phyloP scores from a whole-genome alignment of 1,284 basidiomycete species.

The Cryptococcus jaspeensis region DNA sequence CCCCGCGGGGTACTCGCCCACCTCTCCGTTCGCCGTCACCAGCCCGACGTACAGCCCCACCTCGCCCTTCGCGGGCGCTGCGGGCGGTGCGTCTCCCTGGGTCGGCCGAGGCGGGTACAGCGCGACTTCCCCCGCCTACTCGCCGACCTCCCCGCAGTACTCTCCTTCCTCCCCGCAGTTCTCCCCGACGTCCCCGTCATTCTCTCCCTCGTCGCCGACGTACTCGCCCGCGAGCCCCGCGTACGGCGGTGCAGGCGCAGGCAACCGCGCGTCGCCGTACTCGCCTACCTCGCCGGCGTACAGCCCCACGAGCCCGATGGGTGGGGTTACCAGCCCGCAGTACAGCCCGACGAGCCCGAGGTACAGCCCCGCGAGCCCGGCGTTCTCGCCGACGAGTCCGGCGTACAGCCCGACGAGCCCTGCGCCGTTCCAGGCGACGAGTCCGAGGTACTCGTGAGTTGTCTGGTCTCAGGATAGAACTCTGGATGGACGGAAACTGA shows the following conservation, averaged over 20 bases:
- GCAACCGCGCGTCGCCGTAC: slow-evolving; percentile 34
- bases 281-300: slow-evolving; percentile 43
- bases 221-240: slow-evolving; percentile 68
- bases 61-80: slow-evolving; percentile 70
- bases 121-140: slow-evolving; percentile 50
- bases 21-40: slow-evolving; percentile 64
- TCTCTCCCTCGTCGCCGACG: slow-evolving; percentile 50
- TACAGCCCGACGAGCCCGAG: slow-evolving; percentile 42
- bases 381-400: slow-evolving; percentile 59
- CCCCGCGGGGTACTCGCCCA: slow-evolving; percentile 66
- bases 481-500: not conserved
- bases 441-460: slow-evolving; percentile 69
- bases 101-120: slow-evolving; percentile 62
- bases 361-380: slow-evolving; percentile 36
- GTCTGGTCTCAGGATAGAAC: slow-evolving; percentile 1
- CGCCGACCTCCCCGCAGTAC: slow-evolving; percentile 80
- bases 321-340: slow-evolving; percentile 21
- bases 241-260: slow-evolving; percentile 52
- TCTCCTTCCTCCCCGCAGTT: slow-evolving; percentile 62
- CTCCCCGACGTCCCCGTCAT: slow-evolving; percentile 79
- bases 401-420: slow-evolving; percentile 54
- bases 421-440: slow-evolving; percentile 74
- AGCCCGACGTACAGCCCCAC: slow-evolving; percentile 61
- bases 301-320: slow-evolving; percentile 20
- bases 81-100: slow-evolving; percentile 70